phyloP scores from a whole-genome alignment of 306 rosid genomes.

The Elaeagnus macrophylla region DNA sequence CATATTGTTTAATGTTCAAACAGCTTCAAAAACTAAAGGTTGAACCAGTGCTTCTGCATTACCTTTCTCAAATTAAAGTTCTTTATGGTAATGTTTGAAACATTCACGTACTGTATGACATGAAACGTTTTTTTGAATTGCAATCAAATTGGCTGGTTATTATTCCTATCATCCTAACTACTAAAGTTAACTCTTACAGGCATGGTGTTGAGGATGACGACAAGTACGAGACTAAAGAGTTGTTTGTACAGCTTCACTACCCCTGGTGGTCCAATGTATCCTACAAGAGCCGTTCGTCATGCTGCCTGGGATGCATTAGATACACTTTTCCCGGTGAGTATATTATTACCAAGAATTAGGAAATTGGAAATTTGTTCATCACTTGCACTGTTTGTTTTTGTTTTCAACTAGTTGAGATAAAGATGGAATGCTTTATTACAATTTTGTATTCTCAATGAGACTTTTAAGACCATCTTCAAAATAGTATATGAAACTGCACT shows the following conservation, averaged over 20 bases:
- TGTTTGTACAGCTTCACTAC: conserved; percentile 90
- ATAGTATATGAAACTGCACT: no score
- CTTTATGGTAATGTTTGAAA: conserved; percentile 55
- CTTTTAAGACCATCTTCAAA: no score
- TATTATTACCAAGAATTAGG: neutral
- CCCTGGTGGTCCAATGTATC: conserved; percentile 97
- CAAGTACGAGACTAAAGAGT: conserved; percentile 81
- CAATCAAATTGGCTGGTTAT: conserved; percentile 7
- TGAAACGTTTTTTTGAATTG: conserved; percentile 14
- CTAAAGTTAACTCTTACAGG: no score
- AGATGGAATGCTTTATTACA: no score
- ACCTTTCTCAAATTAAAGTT: conserved; percentile 61
- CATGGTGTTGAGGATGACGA: conserved; percentile 86
- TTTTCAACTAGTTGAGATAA: no score
- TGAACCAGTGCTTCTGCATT: conserved; percentile 92
- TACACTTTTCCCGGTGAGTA: conserved; percentile 79
- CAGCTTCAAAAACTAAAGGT: conserved; percentile 95
- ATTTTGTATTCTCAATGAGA: no score
- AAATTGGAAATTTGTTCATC: neutral
- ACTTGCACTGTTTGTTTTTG: neutral
- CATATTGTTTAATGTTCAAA: neutral
- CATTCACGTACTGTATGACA: conserved; percentile 15
- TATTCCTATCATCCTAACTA: conserved; percentile 8
- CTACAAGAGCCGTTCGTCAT: conserved; percentile 94
- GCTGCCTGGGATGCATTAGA: conserved; percentile 98